Percentiles rank a stretch among this genome's conserved stretches.
Conservation (phyloP, 2,329 filamentous ascomycete genomes). For the Neofusicoccum kwambonambiense region DNA sequence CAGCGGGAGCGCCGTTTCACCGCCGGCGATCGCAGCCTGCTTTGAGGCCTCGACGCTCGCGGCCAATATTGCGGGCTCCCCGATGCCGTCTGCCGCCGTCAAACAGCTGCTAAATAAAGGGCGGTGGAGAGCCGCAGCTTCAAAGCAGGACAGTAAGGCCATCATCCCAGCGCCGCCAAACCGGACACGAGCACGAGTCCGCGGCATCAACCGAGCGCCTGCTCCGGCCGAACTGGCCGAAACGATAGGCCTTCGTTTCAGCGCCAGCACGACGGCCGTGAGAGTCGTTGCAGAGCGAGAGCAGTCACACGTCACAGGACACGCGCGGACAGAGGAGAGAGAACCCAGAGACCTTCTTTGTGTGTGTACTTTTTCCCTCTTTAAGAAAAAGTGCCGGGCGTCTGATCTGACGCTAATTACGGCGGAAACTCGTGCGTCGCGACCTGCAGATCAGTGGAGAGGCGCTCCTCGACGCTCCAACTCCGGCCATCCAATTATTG, state of each 20-base stretch:
- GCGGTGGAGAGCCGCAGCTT: neutral
- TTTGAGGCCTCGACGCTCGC: neutral
- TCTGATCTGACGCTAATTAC: constrained; percentile 14
- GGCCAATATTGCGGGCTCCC: neutral
- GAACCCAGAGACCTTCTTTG: constrained; percentile 13
- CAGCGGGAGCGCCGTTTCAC: neutral
- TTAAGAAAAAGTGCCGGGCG: neutral
- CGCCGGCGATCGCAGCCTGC: neutral
- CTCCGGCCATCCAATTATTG: constrained; percentile 1
- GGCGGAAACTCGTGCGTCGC: constrained; percentile 5
- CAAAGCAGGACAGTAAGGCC: neutral
- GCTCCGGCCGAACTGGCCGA: neutral
- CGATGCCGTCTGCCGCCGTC: no score
- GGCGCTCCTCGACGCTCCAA: neutral
- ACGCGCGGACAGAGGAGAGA: neutral
- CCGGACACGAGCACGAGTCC: neutral
- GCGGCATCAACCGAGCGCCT: neutral
- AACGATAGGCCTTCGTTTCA: neutral
- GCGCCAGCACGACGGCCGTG: neutral
- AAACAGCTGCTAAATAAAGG: neutral
- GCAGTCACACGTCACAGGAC: neutral
- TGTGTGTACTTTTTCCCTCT: constrained; percentile 11
- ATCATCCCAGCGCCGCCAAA: neutral
- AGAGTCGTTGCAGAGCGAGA: neutral
- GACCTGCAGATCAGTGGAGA: constrained; percentile 4